These are phyloP conservation scores for Ophiocordyceps robertsii DNA, from an alignment of 2,329 filamentous ascomycete species.

Conservation along the genomic window DNA sequence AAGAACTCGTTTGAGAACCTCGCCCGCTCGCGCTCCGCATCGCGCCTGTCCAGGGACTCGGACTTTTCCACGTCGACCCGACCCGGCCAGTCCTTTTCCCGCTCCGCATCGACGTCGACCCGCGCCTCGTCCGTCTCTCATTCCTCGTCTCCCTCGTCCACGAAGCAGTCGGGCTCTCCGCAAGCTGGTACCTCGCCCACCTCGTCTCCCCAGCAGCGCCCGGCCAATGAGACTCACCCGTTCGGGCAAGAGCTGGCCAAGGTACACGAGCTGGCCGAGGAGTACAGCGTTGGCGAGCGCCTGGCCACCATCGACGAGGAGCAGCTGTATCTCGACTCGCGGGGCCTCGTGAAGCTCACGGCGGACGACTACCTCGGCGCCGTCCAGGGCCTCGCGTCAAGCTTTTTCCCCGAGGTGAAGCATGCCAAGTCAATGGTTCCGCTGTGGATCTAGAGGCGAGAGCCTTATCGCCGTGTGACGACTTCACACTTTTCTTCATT, in stretches of 20 bases:
- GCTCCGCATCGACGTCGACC: slow-evolving; percentile 43
- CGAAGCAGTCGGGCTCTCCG: slow-evolving; percentile 14
- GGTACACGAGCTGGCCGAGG: slow-evolving; percentile 85
- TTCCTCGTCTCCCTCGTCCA: slow-evolving; percentile 14
- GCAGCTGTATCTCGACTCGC: slow-evolving; percentile 51
- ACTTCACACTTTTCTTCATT: not conserved
- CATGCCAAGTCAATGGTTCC: slow-evolving; percentile 19
- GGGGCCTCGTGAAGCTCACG: slow-evolving; percentile 59
- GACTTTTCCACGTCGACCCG: slow-evolving; percentile 41
- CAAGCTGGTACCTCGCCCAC: slow-evolving; percentile 11
- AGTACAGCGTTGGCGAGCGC: slow-evolving; percentile 54
- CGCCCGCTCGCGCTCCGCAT: slow-evolving; percentile 50
- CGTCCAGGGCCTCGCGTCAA: slow-evolving; percentile 55
- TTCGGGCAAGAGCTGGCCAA: slow-evolving; percentile 86
- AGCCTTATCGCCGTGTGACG: slow-evolving; percentile 1
- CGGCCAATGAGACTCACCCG: slow-evolving; percentile 42
- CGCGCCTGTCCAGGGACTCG: slow-evolving; percentile 42
- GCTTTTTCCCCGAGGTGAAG: slow-evolving; percentile 37
- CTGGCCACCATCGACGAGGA: slow-evolving; percentile 51
- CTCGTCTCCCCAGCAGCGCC: slow-evolving; percentile 20
- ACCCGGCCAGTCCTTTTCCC: slow-evolving; percentile 40
- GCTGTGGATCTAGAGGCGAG: slow-evolving; percentile 33
- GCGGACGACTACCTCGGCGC: slow-evolving; percentile 77
- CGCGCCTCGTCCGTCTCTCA: slow-evolving; percentile 34
- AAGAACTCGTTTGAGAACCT: slow-evolving; percentile 63